These are phyloP conservation scores for Clonostachys byssicola DNA, from an alignment of 2,329 filamentous ascomycete species.

Conservation along the genomic window DNA sequence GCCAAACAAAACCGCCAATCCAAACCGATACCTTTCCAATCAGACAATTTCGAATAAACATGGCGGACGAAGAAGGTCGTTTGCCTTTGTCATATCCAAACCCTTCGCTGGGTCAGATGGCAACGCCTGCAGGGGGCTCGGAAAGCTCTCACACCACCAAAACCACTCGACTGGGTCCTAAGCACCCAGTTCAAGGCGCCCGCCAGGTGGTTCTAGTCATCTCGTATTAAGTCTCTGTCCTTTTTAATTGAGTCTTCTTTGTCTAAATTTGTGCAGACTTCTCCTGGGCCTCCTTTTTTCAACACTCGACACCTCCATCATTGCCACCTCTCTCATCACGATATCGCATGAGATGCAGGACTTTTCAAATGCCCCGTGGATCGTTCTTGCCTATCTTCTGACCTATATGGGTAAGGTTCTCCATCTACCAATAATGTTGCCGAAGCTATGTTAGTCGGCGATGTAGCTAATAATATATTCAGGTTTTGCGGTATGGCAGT, in stretches of 20 bases:
- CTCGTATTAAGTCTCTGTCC: slow-evolving; percentile 16
- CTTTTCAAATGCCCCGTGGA: slow-evolving; percentile 48
- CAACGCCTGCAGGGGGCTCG: background rate
- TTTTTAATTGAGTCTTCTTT: background rate
- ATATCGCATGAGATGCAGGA: slow-evolving; percentile 48
- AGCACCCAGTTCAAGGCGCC: slow-evolving; percentile 13
- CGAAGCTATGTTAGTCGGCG: slow-evolving; percentile 5
- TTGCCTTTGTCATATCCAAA: slow-evolving; percentile 13
- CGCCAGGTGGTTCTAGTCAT: slow-evolving; percentile 24
- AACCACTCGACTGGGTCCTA: slow-evolving; percentile 1
- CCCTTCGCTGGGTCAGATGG: slow-evolving; percentile 13
- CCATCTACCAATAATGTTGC: background rate
- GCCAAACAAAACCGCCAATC: too few species aligned
- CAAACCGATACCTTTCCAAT: too few species aligned
- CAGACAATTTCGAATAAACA: too few species aligned
- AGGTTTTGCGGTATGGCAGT: slow-evolving; percentile 54
- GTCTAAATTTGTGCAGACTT: slow-evolving; percentile 28
- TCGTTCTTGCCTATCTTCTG: slow-evolving; percentile 50
- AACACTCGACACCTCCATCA: slow-evolving; percentile 53
- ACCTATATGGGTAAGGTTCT: slow-evolving; percentile 45
- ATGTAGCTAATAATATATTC: background rate
- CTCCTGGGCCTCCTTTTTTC: slow-evolving; percentile 51
- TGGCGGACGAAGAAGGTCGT: background rate
- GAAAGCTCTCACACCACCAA: slow-evolving; percentile 2
- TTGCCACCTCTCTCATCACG: slow-evolving; percentile 53